phyloP scores from a whole-genome alignment of 768 basidiomycete species.

The Amanita polypyramis region DNA sequence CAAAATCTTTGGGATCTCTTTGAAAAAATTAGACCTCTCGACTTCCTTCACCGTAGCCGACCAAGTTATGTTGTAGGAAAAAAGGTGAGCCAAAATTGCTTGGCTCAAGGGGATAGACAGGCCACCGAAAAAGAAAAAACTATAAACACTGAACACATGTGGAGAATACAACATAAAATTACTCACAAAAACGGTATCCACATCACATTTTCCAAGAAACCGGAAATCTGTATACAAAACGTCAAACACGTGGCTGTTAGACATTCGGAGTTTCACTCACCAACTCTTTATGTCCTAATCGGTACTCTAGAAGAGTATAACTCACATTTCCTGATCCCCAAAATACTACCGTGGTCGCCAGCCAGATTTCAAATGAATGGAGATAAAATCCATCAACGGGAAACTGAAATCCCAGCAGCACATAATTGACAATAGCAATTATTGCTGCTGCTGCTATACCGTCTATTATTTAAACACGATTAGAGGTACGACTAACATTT shows the following conservation, averaged over 20 bases:
- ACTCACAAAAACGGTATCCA: conserved; percentile 74
- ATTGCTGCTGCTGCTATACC: conserved; percentile 61
- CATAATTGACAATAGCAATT: conserved; percentile 62
- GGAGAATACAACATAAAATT: neutral
- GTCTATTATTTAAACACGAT: conserved; percentile 17
- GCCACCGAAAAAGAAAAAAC: conserved; percentile 75
- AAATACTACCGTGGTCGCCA: conserved; percentile 70
- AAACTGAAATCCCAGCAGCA: conserved; percentile 64
- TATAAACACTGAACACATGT: conserved; percentile 13
- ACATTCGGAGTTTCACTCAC: conserved; percentile 21
- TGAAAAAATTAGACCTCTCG: conserved; percentile 80
- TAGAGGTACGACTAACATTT: neutral
- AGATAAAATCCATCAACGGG: conserved; percentile 69
- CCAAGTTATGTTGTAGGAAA: conserved; percentile 48
- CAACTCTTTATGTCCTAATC: conserved; percentile 47
- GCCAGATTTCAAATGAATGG: conserved; percentile 73
- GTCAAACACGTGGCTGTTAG: conserved; percentile 1
- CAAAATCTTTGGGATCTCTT: conserved; percentile 78
- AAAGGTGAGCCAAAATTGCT: conserved; percentile 57
- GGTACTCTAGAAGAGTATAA: conserved; percentile 64
- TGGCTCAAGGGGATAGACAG: conserved; percentile 60
- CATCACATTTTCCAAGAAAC: conserved; percentile 46
- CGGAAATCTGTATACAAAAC: conserved; percentile 24
- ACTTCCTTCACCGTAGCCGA: conserved; percentile 71
- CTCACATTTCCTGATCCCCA: conserved; percentile 65